Percentiles rank a stretch among this genome's conserved stretches.
Evolutionary conservation across 2,329 filamentous ascomycete genomes (phyloP).

Genomic region (Botrytis squamosa): DNA sequence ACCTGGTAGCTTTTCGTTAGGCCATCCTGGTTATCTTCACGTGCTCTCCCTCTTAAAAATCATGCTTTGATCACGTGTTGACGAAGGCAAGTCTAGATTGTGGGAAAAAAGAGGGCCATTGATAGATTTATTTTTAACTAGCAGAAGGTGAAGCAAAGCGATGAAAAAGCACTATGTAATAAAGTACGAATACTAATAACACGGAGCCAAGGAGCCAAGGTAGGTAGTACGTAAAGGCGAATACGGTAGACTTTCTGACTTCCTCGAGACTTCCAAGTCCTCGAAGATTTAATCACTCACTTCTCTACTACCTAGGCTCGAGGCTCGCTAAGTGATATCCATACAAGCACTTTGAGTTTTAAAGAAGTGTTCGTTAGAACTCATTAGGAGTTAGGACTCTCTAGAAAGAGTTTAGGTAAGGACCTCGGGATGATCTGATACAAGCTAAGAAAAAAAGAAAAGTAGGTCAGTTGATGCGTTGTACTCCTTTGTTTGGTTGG

Average conservation of each 20-base stretch:
- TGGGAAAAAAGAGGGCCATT: not conserved
- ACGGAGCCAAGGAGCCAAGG: not conserved
- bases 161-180: not conserved
- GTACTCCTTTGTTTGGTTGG: constrained; percentile 8
- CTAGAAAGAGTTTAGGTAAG: not conserved
- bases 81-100: not conserved
- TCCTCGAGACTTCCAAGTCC: not conserved
- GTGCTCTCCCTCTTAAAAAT: not conserved
- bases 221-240: not conserved
- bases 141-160: not conserved
- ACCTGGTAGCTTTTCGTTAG: not conserved
- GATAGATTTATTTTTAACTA: not conserved
- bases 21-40: not conserved
- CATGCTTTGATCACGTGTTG: not conserved
- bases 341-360: constrained; percentile 9
- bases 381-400: not conserved
- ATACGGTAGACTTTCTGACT: not conserved
- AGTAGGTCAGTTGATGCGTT: constrained; percentile 13
- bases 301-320: not conserved
- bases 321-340: not conserved
- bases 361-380: not conserved
- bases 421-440: constrained; percentile 18
- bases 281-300: not conserved
- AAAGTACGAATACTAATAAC: not conserved
- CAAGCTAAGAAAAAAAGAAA: constrained; percentile 23